Conservation (phyloP, 2,329 filamentous ascomycete species). For the Fusarium brevicatenulatum region DNA sequence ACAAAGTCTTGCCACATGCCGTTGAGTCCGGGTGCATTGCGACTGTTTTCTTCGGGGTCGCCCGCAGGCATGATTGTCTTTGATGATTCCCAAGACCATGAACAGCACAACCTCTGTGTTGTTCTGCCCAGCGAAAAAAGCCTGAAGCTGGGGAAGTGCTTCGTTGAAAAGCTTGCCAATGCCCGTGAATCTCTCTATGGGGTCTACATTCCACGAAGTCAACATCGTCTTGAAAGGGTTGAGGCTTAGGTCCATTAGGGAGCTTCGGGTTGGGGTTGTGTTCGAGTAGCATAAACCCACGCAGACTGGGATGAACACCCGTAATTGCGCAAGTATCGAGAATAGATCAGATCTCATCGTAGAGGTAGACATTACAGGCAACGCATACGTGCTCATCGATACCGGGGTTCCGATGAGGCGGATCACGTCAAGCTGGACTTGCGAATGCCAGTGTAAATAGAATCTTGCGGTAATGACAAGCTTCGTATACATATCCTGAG, state of each 20-base stretch:
- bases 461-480: no score
- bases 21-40: no score
- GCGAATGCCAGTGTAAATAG: no score
- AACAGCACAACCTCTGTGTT: background rate
- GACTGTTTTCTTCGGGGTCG: no score
- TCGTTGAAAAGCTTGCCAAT: background rate
- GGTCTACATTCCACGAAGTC: background rate
- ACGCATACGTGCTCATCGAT: background rate
- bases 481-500: background rate
- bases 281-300: background rate
- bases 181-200: background rate
- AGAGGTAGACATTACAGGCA: background rate
- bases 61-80: no score
- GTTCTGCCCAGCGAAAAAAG: background rate
- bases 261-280: background rate
- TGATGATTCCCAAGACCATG: no score
- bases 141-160: background rate
- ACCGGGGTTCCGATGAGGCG: background rate
- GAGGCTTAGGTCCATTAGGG: background rate
- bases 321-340: background rate
- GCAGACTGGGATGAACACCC: background rate
- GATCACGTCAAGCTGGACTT: background rate
- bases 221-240: background rate
- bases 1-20: no score
- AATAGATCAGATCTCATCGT: background rate